phyloP scores from a whole-genome alignment of 1,139 yeast species.

The Kurtzmaniella natalensis region DNA sequence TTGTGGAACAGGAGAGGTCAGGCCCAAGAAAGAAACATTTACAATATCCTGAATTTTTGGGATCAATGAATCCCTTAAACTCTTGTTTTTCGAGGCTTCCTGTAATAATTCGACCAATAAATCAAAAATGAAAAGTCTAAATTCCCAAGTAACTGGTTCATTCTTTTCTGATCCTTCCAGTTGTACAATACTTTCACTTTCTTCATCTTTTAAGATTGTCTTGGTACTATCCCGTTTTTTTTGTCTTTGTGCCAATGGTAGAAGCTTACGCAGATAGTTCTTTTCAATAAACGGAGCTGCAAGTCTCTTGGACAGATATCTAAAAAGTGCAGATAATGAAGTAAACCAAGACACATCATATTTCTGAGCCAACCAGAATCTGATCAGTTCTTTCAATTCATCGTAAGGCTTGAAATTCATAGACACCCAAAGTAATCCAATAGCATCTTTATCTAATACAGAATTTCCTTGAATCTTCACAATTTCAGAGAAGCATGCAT shows the following conservation, averaged over 20 bases:
- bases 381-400: slow-evolving; percentile 29
- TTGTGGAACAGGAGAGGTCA: slow-evolving; percentile 63
- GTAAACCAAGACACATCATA: slow-evolving; percentile 38
- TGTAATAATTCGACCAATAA: slow-evolving; percentile 50
- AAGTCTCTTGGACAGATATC: slow-evolving; percentile 34
- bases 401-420: slow-evolving; percentile 40
- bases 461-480: slow-evolving; percentile 34
- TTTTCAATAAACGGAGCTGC: slow-evolving; percentile 36
- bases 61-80: slow-evolving; percentile 40
- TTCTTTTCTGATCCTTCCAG: slow-evolving; percentile 34
- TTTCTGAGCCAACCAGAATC: slow-evolving; percentile 38
- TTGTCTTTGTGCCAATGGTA: slow-evolving; percentile 42
- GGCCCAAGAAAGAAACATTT: slow-evolving; percentile 77
- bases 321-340: slow-evolving; percentile 35
- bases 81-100: slow-evolving; percentile 36
- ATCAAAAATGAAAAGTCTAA: slow-evolving; percentile 57
- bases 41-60: slow-evolving; percentile 65
- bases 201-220: slow-evolving; percentile 42
- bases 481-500: slow-evolving; percentile 36
- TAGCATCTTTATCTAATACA: slow-evolving; percentile 31
- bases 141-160: slow-evolving; percentile 70
- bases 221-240: slow-evolving; percentile 23
- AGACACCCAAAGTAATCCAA: slow-evolving; percentile 39
- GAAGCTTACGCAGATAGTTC: slow-evolving; percentile 37
- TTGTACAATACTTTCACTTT: slow-evolving; percentile 40